Conservation (phyloP, 768 basidiomycete genomes). For the Tulasnella sp. region DNA sequence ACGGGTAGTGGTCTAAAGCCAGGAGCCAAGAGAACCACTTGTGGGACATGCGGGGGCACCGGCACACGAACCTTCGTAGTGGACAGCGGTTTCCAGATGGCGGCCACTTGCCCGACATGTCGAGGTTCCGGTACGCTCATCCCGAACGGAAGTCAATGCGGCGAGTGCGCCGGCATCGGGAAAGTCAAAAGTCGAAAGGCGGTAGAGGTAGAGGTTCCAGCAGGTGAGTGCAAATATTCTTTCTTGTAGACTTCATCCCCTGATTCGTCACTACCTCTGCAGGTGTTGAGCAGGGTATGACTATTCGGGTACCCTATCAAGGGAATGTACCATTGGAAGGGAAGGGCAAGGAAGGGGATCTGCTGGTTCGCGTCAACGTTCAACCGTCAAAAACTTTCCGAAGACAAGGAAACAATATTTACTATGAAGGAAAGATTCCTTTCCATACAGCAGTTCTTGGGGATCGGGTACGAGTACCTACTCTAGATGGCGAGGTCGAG, state of each 20-base stretch:
- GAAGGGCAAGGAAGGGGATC: constrained; percentile 67
- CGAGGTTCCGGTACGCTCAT: constrained; percentile 68
- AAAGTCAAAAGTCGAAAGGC: constrained; percentile 69
- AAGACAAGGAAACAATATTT: constrained; percentile 82
- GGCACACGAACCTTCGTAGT: constrained; percentile 84
- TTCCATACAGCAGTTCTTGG: constrained; percentile 88
- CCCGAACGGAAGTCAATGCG: constrained; percentile 66
- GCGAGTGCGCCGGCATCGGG: constrained; percentile 72
- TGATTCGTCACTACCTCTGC: constrained; percentile 3
- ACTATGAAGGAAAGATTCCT: constrained; percentile 82
- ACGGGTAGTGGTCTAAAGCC: constrained; percentile 74
- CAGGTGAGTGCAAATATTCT: constrained; percentile 41
- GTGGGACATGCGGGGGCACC: constrained; percentile 68
- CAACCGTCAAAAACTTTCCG: constrained; percentile 71
- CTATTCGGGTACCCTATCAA: constrained; percentile 60
- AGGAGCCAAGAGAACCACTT: constrained; percentile 70
- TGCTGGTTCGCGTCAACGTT: constrained; percentile 77
- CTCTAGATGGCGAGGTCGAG: constrained; percentile 90
- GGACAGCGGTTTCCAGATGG: constrained; percentile 93
- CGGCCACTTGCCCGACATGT: constrained; percentile 76
- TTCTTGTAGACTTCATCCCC: not conserved
- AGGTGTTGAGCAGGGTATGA: constrained; percentile 95
- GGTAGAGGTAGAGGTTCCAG: constrained; percentile 70
- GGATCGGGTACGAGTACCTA: constrained; percentile 82
- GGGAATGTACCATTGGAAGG: constrained; percentile 78